Conservation (phyloP, 139 green algal genomes). For the Coelastrella sp. region DNA sequence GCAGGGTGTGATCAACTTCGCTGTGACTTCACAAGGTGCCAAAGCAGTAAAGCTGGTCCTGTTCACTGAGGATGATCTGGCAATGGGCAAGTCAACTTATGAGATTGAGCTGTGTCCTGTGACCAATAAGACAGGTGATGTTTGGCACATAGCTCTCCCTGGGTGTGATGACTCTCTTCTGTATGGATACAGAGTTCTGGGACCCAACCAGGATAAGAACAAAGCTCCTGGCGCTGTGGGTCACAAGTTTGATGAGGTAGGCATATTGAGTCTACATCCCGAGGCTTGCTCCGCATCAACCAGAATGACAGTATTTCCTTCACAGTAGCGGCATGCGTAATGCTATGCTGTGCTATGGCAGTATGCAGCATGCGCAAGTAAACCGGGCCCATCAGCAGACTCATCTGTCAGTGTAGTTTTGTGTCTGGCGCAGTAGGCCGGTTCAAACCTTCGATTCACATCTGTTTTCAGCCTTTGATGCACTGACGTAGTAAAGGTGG, state of each 20-base stretch:
- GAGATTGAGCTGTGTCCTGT: constrained; percentile 81
- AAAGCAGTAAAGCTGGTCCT: constrained; percentile 81
- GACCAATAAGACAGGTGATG: constrained; percentile 82
- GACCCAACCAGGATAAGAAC: constrained; percentile 50
- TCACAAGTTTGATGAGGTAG: constrained; percentile 31
- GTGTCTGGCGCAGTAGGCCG: too few relatives aligned
- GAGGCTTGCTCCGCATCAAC: too few relatives aligned
- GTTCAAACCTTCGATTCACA: too few relatives aligned
- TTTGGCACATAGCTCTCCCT: constrained; percentile 92
- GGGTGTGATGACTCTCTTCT: constrained; percentile 71
- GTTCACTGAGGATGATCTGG: constrained; percentile 87
- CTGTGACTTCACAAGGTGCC: constrained; percentile 75
- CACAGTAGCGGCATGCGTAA: not conserved
- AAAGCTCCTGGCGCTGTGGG: constrained; percentile 11
- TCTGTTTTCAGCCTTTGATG: too few relatives aligned
- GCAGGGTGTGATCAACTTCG: constrained; percentile 91
- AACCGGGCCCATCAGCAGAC: too few relatives aligned
- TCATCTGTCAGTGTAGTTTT: too few relatives aligned
- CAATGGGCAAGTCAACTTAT: constrained; percentile 61
- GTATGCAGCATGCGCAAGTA: too few relatives aligned
- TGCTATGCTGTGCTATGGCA: too few relatives aligned
- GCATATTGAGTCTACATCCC: not conserved
- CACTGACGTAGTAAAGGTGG: not conserved
- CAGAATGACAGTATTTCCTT: too few relatives aligned
- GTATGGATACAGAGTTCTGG: constrained; percentile 72